These are phyloP conservation scores for Speleostelium caveatum DNA, from an alignment of 78 protist species.

Conservation along the genomic window DNA sequence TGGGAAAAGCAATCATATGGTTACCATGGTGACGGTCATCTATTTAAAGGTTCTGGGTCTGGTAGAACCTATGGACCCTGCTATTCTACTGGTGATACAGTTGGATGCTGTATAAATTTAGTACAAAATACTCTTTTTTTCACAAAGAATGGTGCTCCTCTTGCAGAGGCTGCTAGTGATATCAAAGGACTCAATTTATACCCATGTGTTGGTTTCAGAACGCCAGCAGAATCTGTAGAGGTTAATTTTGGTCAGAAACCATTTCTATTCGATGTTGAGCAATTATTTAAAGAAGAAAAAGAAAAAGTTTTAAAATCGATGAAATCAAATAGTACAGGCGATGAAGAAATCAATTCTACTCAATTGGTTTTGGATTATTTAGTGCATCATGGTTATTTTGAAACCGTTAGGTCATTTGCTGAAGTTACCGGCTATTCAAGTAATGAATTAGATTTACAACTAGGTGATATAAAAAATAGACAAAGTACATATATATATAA, in stretches of 20 bases:
- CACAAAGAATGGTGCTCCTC: conserved; percentile 86
- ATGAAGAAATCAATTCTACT: conserved; percentile 48
- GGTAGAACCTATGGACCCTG: conserved; percentile 83
- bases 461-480: conserved; percentile 63
- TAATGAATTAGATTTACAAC: conserved; percentile 23
- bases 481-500: conserved; percentile 10
- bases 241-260: conserved; percentile 87
- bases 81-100: conserved; percentile 78
- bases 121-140: conserved; percentile 76
- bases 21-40: conserved; percentile 90
- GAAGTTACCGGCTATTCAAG: conserved; percentile 33
- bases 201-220: conserved; percentile 85
- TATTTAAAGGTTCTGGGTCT: conserved; percentile 78
- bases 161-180: conserved; percentile 54
- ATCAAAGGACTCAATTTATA: conserved; percentile 39
- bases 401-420: conserved; percentile 81
- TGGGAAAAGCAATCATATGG: conserved; percentile 89
- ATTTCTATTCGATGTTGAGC: conserved; percentile 81
- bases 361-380: conserved; percentile 73
- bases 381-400: conserved; percentile 83
- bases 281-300: conserved; percentile 66
- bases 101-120: conserved; percentile 85
- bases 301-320: conserved; percentile 23
- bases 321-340: conserved; percentile 9
- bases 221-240: conserved; percentile 81